Percentiles rank a stretch among this genome's conserved stretches.
Evolutionary conservation across 116 monocot genomes (phyloP).

Genomic region (Phalaenopsis hybrid): DNA sequence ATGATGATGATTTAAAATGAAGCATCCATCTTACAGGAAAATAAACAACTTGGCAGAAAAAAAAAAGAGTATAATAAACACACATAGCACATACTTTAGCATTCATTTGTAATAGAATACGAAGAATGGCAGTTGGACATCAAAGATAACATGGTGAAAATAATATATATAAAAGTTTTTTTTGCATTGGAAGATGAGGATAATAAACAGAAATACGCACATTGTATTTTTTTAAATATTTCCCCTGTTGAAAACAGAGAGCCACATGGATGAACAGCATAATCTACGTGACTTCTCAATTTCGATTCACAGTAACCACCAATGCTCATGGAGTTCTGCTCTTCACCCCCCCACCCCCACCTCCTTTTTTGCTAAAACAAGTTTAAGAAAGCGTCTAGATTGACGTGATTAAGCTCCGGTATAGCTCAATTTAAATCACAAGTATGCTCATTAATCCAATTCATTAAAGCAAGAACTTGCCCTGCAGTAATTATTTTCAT

Average conservation of each 20-base stretch:
- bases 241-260: background rate
- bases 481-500: background rate
- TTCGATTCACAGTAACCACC: background rate
- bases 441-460: too few relatives aligned
- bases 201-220: background rate
- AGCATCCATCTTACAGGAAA: background rate
- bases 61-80: background rate
- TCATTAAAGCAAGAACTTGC: background rate
- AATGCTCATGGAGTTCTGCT: background rate
- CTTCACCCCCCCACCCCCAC: too few relatives aligned
- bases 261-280: background rate
- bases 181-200: background rate
- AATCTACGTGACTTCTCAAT: background rate
- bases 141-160: background rate
- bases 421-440: background rate
- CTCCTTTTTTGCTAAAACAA: background rate
- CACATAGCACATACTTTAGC: background rate
- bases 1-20: background rate
- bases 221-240: background rate
- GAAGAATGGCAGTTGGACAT: background rate
- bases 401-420: background rate
- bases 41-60: background rate
- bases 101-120: background rate
- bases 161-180: background rate
- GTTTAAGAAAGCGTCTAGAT: background rate